A percentile compares a stretch with the other conserved stretches of the same genome.
Evolutionary conservation across 2,329 filamentous ascomycete species (phyloP).

Genomic region (Zasmidium cellare): DNA sequence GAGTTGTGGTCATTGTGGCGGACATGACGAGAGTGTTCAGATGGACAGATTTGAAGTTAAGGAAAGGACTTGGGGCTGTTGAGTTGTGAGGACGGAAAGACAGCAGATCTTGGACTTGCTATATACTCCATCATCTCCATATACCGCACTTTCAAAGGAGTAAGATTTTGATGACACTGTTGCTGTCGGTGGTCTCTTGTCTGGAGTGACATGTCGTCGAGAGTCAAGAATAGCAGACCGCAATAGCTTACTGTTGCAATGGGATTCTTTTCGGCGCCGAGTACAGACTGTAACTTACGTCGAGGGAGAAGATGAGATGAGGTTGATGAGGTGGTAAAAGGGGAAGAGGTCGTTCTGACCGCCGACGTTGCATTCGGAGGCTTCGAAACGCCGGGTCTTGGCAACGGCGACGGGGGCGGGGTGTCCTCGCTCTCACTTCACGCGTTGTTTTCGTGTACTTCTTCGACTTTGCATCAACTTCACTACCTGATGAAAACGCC

Average conservation of each 20-base stretch:
- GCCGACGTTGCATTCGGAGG: conserved; percentile 1
- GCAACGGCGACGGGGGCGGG: neutral
- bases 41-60: too few relatives aligned
- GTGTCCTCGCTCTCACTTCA: too few relatives aligned
- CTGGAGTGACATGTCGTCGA: neutral
- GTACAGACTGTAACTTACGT: too few relatives aligned
- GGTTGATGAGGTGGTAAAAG: neutral
- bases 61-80: too few relatives aligned
- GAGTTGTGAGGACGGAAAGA: neutral
- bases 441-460: too few relatives aligned
- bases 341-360: neutral
- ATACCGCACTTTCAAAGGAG: too few relatives aligned
- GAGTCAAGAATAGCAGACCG: neutral
- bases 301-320: neutral
- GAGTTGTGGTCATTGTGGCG: neutral
- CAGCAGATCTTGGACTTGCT: neutral
- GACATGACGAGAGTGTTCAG: conserved; percentile 2
- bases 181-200: neutral
- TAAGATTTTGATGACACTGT: neutral
- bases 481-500: too few relatives aligned
- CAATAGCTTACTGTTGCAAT: neutral
- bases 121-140: neutral
- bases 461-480: too few relatives aligned
- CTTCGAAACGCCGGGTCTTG: neutral
- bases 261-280: neutral